Evolutionary conservation across 768 basidiomycete species (phyloP), one percentile per base, ranked within the genome.

Genomic region (Amanita rimosa): DNA sequence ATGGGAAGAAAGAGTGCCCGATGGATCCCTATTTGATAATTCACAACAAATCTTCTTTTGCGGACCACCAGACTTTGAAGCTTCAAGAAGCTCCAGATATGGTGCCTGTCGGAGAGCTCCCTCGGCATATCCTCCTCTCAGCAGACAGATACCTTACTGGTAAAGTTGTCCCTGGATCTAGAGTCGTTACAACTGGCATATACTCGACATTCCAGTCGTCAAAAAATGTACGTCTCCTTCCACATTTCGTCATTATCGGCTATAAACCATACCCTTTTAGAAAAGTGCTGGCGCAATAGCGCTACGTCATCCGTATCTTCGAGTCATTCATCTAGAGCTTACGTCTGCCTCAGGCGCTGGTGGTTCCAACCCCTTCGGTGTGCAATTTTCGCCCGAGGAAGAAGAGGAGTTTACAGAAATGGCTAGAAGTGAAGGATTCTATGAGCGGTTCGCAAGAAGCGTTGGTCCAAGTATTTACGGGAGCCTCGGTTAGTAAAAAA

Each of bases 31-130:
- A 94, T 67, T 74, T 92, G 46, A 94, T 99, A 60, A 72, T 97
- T 13, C 96, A 99, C 64, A 85, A 91, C 33, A 89, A 91, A 66
- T 98, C 91, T 27, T 73, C 78, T 5, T 99, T 98, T 60, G 85
- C 93, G 6, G 96, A 99, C 61, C 93, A 96, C 56, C 96, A 99
- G 65, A 87, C 80, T 9, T 74, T 99, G 57, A 99, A 99, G 63
- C 76, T 99, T 10, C 96, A 99, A 65, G 96, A 99, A 65, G 94
- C 95, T 14, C 96, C 96, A 0, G 96, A 99, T 63, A 96, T 97
- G 91, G 96, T 99, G 1, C 96, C 96, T 0, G 94, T 98, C 21
- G 96, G 96, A 74, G 96, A 99, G 61, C 71, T 99, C 36, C 96
- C 96, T 7, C 69, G 94, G 43, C 96, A 98, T 61, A 92, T 99